Evolutionary conservation across 768 basidiomycete species (phyloP), one percentile per base, ranked within the genome.

Genomic region (Tricholoma hemisulphureum): DNA sequence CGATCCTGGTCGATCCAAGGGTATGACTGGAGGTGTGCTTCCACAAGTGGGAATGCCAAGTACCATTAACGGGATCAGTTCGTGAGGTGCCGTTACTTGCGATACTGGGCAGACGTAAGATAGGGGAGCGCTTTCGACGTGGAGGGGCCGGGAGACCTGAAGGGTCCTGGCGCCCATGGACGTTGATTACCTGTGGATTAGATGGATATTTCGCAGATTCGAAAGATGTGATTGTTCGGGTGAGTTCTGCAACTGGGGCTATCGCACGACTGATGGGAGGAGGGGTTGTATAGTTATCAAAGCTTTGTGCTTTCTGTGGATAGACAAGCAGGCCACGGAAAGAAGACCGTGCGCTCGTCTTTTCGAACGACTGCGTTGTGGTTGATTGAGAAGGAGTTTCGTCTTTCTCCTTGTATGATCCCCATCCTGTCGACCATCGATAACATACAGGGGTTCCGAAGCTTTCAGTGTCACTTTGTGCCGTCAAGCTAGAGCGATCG

Each of bases 101-200:
- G 3, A 56, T 18, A 14, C 53, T 65, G 5, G 63, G 63, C 18
- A 61, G 53, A 26, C 60, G 61, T 9, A 60, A 53, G 5, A 67
- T 55, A 21, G 69, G 67, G 26, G 69, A 66, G 23, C 68, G 68
- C 3, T 59, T 65, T 21, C 59, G 67, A 16, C 76, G 72, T 26
- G 78, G 77, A 56, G 77, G 73, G 21, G 71, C 70, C 34, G 76
- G 72, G 28, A 78, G 71, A 26, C 77, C 71, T 14, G 65, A 23
- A 0, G 71, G 69, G 16, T 62, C 65, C 28, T 65, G 62, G 18
- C 66, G 67, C 46, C 45, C 55, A 59, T 70, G 68, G 45, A 64
- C 49, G 6, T 57, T 23, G 16, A 55, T n/a, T 23, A 58, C 48
- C 11, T 41, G 41, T 6, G 51, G 48, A 7, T 32, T 46, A 6